Base-by-base conservation (phyloP, 2,329 filamentous ascomycete genomes). In the Xylaria multiplex region DNA sequence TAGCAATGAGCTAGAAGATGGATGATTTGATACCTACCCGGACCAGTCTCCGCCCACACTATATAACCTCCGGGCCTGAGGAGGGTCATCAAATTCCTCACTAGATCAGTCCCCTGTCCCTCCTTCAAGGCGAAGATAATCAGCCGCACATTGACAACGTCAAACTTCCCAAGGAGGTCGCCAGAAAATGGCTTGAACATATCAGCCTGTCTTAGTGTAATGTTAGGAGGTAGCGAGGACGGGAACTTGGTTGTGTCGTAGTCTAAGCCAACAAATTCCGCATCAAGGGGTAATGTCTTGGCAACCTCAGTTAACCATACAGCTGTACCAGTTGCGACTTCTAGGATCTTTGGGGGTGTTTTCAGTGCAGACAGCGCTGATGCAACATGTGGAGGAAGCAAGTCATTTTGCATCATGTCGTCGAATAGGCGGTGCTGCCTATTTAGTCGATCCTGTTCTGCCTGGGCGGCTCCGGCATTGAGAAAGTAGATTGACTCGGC, bases 111-210 rank as follows among this genome's bases (percentile, higher is more conserved):
- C 6, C 65, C 67, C 5, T 53, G 16, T 2, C 62, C 65, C 5
- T 53, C 62, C 43, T 69, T 69, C 16, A 65, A 35, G 30, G 69
- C 69, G 19, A 62, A 70, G 46, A 69, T 32, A 30, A 70, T 64
- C 2, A 64, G 46, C 5, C 69, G 67, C 19, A 70, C 54, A 27
- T 70, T 59, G 3, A 70, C 69, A 37, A 70, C 64, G 43, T 70
- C 69, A 30, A 70, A 70, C 22, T 45, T 65, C n/a, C 67, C 67
- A 1, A 60, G 42, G 2, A 69, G 65, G 6, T 69, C 65, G 30
- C 24, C 48, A 27, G 67, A 50, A 22, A 69, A 69, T 27, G 67
- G 65, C 42, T 65, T 53, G 5, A 50, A 63, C 65, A 69, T 69
- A 40, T 69, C 59, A 16, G 53, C 58, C 50, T 64, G 63, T 24